Evolutionary conservation across 352 stramenopile genomes (phyloP).

Genomic region (Pythium sukuiense): DNA sequence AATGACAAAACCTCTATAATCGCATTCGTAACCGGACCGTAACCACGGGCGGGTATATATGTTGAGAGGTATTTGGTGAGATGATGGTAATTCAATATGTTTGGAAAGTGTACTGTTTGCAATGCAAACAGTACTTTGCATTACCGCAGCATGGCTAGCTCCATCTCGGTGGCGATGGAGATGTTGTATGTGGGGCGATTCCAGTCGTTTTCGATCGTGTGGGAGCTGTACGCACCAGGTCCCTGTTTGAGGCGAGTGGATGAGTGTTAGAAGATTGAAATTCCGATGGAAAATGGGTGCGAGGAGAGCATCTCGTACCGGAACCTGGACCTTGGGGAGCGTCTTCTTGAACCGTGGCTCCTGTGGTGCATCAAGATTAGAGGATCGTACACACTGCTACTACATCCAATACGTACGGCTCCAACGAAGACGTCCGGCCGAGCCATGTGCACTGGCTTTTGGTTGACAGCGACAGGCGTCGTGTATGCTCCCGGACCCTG

Average conservation of each 20-base stretch:
- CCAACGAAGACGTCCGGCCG: slow-evolving; percentile 71
- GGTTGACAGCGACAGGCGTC: slow-evolving; percentile 32
- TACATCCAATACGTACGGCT: slow-evolving; percentile 35
- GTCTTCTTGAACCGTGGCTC: slow-evolving; percentile 75
- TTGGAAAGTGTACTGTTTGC: not conserved
- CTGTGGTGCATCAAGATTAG: slow-evolving; percentile 23
- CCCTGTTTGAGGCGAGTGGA: slow-evolving; percentile 36
- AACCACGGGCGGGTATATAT: not conserved
- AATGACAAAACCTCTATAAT: not conserved
- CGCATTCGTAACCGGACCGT: not conserved
- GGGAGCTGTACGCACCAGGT: slow-evolving; percentile 71
- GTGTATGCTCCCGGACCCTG: slow-evolving; percentile 67
- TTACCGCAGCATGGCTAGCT: slow-evolving; percentile 59
- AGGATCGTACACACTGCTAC: not conserved
- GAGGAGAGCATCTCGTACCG: slow-evolving; percentile 35
- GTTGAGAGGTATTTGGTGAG: not conserved
- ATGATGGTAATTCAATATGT: not conserved
- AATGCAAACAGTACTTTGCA: not conserved
- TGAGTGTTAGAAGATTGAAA: not conserved
- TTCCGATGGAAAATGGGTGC: not conserved
- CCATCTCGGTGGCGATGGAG: slow-evolving; percentile 84
- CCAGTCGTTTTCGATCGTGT: slow-evolving; percentile 73
- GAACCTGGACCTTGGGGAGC: slow-evolving; percentile 49
- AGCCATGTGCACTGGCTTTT: slow-evolving; percentile 64
- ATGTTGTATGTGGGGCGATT: slow-evolving; percentile 89